Percentiles rank a stretch among this genome's conserved stretches.
Conservation (phyloP, 331 rosid genomes). For the Pyracantha coccinea region DNA sequence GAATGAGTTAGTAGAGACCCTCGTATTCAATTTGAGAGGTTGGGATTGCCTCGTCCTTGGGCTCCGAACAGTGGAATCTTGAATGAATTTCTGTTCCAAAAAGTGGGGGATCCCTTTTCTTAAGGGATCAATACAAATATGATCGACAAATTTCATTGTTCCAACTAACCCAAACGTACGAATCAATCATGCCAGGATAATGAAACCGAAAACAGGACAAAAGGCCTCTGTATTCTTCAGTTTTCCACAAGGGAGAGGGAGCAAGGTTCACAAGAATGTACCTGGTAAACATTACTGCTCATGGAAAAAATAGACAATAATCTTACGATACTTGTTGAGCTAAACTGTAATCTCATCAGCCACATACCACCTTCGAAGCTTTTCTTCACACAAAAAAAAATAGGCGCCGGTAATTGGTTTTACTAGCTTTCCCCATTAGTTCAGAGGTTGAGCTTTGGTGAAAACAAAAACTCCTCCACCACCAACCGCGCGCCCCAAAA, state of each 20-base stretch:
- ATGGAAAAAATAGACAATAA: not conserved
- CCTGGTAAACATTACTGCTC: not conserved
- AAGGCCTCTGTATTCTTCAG: not conserved
- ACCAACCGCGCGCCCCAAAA: constrained; percentile 92
- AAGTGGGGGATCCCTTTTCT: too few species aligned
- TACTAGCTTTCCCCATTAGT: constrained; percentile 2
- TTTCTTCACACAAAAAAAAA: too few species aligned
- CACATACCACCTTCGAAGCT: not conserved
- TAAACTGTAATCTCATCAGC: not conserved
- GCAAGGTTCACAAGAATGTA: not conserved
- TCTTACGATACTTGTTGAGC: not conserved
- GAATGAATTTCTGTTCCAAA: not conserved
- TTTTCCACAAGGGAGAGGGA: not conserved
- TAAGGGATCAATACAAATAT: not conserved
- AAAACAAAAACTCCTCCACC: constrained; percentile 93
- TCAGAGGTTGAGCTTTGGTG: constrained; percentile 67
- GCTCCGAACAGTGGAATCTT: too few species aligned
- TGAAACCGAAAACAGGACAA: not conserved
- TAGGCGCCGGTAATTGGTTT: not conserved
- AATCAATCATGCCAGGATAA: not conserved
- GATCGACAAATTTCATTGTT: not conserved
- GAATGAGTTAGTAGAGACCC: too few species aligned
- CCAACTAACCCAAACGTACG: not conserved
- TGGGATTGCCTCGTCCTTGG: too few species aligned
- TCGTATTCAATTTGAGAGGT: too few species aligned